These are phyloP conservation scores for Hirsutella minnesotensis DNA, from an alignment of 2,329 filamentous ascomycete species.

Conservation along the genomic window DNA sequence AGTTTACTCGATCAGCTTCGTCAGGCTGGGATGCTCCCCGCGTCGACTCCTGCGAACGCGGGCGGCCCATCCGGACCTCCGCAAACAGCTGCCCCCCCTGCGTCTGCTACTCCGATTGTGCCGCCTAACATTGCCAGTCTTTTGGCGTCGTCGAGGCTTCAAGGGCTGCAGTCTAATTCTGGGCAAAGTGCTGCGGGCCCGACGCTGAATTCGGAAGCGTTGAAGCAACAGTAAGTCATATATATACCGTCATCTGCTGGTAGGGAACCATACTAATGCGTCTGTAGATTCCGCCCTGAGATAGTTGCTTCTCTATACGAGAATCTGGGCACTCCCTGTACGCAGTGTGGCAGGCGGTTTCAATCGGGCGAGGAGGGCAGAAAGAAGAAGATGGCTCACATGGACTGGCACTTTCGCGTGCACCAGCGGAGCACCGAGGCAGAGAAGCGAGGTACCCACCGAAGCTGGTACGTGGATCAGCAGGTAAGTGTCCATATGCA, in stretches of 20 bases:
- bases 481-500: conserved; percentile 40
- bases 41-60: conserved; percentile 26
- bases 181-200: conserved; percentile 16
- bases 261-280: background rate
- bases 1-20: conserved; percentile 56
- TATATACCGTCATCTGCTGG: background rate
- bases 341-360: conserved; percentile 85
- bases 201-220: conserved; percentile 51
- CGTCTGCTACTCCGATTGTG: conserved; percentile 15
- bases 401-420: conserved; percentile 97
- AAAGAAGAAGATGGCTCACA: conserved; percentile 77
- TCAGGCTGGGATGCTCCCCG: conserved; percentile 52
- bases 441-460: conserved; percentile 74
- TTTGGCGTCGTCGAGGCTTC: conserved; percentile 19
- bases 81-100: conserved; percentile 10
- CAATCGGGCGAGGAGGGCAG: conserved; percentile 63
- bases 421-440: conserved; percentile 82
- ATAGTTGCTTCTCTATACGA: conserved; percentile 68
- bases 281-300: conserved; percentile 57
- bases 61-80: conserved; percentile 20
- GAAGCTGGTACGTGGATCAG: conserved; percentile 92
- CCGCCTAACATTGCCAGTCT: conserved; percentile 24
- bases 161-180: conserved; percentile 3
- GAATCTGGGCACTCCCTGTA: conserved; percentile 73
- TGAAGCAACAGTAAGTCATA: conserved; percentile 55